These are phyloP conservation scores for Candida gorgasii DNA, from an alignment of 805 yeast genomes.

Conservation along the genomic window DNA sequence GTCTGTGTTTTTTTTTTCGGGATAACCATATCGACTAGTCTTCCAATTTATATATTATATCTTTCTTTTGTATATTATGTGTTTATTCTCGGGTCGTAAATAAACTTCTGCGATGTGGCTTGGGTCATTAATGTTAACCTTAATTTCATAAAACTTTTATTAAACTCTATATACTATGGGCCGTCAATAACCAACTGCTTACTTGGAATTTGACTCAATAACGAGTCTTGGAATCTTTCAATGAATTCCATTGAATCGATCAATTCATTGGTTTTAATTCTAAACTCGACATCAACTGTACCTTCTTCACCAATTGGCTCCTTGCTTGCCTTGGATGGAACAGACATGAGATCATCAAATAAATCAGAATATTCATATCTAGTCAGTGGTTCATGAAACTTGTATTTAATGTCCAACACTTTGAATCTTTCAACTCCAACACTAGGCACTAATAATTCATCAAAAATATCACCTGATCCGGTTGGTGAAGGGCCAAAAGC, in stretches of 20 bases:
- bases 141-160: too few relatives aligned
- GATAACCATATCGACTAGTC: too few relatives aligned
- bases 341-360: slow-evolving; percentile 9
- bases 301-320: slow-evolving; percentile 31
- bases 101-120: too few relatives aligned
- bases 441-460: slow-evolving; percentile 38
- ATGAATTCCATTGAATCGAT: slow-evolving; percentile 39
- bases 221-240: slow-evolving; percentile 32
- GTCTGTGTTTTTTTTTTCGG: too few relatives aligned
- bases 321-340: slow-evolving; percentile 26
- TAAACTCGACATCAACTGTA: slow-evolving; percentile 32
- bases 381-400: slow-evolving; percentile 17
- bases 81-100: too few relatives aligned
- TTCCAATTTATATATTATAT: too few relatives aligned
- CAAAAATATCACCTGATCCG: slow-evolving; percentile 30
- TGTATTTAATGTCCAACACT: slow-evolving; percentile 28
- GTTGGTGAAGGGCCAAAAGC: slow-evolving; percentile 32
- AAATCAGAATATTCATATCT: neutral
- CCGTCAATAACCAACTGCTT: slow-evolving; percentile 10
- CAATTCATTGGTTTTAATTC: slow-evolving; percentile 32
- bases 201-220: slow-evolving; percentile 32
- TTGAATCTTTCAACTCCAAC: slow-evolving; percentile 37
- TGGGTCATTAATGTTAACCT: too few relatives aligned
- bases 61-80: too few relatives aligned
- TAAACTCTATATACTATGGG: too few relatives aligned